These are phyloP conservation scores for Babesia ovis DNA, from an alignment of 169 alveolate species.

Conservation along the genomic window DNA sequence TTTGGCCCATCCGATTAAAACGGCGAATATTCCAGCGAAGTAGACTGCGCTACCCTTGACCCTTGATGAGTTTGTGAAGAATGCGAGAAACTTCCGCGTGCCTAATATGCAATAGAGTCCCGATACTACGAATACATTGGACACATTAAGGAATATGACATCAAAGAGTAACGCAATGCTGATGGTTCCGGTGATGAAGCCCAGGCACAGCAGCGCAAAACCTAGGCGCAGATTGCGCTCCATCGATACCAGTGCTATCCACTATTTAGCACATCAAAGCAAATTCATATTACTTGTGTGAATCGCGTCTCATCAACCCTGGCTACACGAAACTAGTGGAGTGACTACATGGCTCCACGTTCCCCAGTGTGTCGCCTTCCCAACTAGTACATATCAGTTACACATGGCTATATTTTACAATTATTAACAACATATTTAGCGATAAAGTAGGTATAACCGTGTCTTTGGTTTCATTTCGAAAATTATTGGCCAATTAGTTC, in stretches of 20 bases:
- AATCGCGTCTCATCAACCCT: too few species aligned
- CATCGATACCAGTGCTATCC: slow-evolving; percentile 32
- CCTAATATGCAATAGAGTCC: slow-evolving; percentile 75
- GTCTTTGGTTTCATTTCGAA: too few species aligned
- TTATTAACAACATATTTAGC: too few species aligned
- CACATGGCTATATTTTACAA: too few species aligned
- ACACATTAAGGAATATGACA: slow-evolving; percentile 60
- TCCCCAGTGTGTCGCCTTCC: background rate
- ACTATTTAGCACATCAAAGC: too few species aligned
- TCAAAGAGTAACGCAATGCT: slow-evolving; percentile 69
- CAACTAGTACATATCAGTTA: background rate
- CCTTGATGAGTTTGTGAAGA: slow-evolving; percentile 60
- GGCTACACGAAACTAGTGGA: background rate
- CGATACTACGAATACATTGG: slow-evolving; percentile 61
- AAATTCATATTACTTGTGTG: too few species aligned
- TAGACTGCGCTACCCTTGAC: slow-evolving; percentile 64
- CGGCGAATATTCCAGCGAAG: slow-evolving; percentile 56
- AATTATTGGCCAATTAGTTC: too few species aligned
- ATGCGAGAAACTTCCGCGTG: slow-evolving; percentile 65
- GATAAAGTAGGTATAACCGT: too few species aligned
- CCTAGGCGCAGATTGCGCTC: slow-evolving; percentile 58
- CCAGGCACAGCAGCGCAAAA: slow-evolving; percentile 56
- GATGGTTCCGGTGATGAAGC: slow-evolving; percentile 49
- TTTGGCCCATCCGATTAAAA: slow-evolving; percentile 47
- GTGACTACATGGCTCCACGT: background rate